Conservation (phyloP, 192 early-diverging fungal genomes). For the Rhizophagus clarus region DNA sequence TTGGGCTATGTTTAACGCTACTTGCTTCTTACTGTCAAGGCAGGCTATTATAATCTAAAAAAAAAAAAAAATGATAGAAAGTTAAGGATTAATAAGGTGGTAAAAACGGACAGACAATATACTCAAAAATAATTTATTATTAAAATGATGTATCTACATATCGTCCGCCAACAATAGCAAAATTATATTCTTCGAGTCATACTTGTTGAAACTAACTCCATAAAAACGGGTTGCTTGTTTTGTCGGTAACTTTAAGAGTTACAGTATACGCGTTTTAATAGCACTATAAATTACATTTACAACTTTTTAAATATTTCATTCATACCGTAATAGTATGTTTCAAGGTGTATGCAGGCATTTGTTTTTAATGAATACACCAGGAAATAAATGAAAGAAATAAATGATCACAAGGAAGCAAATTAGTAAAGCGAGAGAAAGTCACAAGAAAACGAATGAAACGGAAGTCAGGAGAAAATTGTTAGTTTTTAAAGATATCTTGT, state of each 20-base stretch:
- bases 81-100: background rate
- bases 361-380: too few species aligned
- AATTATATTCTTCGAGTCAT: background rate
- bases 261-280: conserved; percentile 10
- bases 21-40: background rate
- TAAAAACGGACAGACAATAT: background rate
- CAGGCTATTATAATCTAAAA: background rate
- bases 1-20: conserved; percentile 3
- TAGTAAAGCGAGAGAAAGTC: too few species aligned
- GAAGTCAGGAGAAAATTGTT: too few species aligned
- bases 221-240: conserved; percentile 27
- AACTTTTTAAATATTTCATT: too few species aligned
- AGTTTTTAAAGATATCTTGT: too few species aligned
- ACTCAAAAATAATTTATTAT: background rate
- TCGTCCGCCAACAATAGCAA: conserved; percentile 19
- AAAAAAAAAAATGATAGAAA: too few species aligned
- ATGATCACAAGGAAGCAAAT: too few species aligned
- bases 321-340: too few species aligned
- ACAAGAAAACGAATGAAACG: too few species aligned
- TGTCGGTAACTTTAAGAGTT: conserved; percentile 18
- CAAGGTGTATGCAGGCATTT: too few species aligned
- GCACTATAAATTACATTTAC: too few species aligned
- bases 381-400: too few species aligned
- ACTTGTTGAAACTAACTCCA: conserved; percentile 12
- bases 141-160: background rate